Base-by-base conservation (phyloP, 2,329 filamentous ascomycete genomes). In the Colletotrichum sp. region DNA sequence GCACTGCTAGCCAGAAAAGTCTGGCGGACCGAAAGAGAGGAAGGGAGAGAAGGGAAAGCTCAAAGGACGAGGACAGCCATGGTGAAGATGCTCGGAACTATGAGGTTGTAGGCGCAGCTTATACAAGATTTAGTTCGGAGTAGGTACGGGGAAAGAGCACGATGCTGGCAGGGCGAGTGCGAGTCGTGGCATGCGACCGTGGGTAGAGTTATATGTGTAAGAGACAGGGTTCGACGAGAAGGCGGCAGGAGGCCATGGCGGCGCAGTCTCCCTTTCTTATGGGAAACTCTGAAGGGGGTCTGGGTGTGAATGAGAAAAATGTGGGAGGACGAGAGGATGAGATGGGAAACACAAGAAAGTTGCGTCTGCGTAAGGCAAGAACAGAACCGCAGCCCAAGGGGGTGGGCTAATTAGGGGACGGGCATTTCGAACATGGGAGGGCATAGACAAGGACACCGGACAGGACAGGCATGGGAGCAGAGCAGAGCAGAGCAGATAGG, bases 221-320 rank as follows among this genome's bases (percentile, higher is more conserved):
- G 64, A 73, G 63, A 55, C 59, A 64, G 27, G 63, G 69, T 52
- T 44, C 15, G 44, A 64, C 39, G 73, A 64, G 32, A 39, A 67
- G 52, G 55, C 63, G 65, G 64, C 44, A 44, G 27, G 63, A 68
- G 73, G 70, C 73, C 73, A 73, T 76, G 73, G 73, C 73, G 73
- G 72, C 62, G 72, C 52, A 44, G 61, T 65, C 67, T 71, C 36
- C 61, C 69, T 59, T 69, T 73, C 73, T 72, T 73, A 76, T 68
- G 73, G 70, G 64, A 68, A 67, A 63, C 65, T 64, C 29, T 63
- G 29, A 76, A 64, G 63, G 69, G 63, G 73, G 69, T 62, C 34
- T 61, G 73, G 63, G 63, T 72, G 52, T 72, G 52, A 19, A 66
- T 16, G 55, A 57, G 64, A 49, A 73, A 27, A 57, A 27, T 52